Base-by-base conservation (phyloP, 1,284 basidiomycete species). In the Trichosporon coremiiforme region DNA sequence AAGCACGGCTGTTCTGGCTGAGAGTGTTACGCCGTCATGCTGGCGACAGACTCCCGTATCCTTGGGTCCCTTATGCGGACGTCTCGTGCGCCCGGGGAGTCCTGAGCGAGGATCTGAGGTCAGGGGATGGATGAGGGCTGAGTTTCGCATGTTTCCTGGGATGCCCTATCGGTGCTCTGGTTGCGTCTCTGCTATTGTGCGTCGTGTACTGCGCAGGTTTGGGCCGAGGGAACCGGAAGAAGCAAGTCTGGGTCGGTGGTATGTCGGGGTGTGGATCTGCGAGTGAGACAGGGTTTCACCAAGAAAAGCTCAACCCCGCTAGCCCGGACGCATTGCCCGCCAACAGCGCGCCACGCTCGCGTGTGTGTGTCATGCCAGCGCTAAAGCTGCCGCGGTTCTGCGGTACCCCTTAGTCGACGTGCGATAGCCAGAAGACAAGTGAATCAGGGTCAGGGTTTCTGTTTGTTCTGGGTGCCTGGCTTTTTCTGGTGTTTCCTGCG, bases 381-480 rank as follows among this genome's bases (percentile, higher is more conserved):
- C 47, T 22, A 53, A 53, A 5, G 45, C 45, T 47, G 45, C 45
- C 15, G 45, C n/a, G n/a, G 47, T 22, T 22, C 41, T 45, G 20
- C 47, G n/a, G 47, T 53, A 53, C n/a, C n/a, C n/a, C n/a, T n/a
- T n/a, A n/a, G n/a, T n/a, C n/a, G n/a, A n/a, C n/a, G n/a, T n/a
- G n/a, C n/a, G n/a, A n/a, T n/a, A n/a, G 47, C 17, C 15, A 33
- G 31, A 60, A 33, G n/a, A 7, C 12, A 33, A 6, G 57, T 60
- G 57, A 60, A 33, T 60, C 57, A 60, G 57, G 57, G 57, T 60
- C 57, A 60, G 57, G 57, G 57, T 60, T 60, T 60, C 57, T 60
- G 57, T 60, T 60, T 60, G 57, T 60, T 60, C 57, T 60, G 47
- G 47, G 47, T 53, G 47, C 47, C 47, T 53, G n/a, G 20, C 9